These are phyloP conservation scores for Coniochaeta ligniaria DNA, from an alignment of 2,329 filamentous ascomycete genomes.

Conservation along the genomic window DNA sequence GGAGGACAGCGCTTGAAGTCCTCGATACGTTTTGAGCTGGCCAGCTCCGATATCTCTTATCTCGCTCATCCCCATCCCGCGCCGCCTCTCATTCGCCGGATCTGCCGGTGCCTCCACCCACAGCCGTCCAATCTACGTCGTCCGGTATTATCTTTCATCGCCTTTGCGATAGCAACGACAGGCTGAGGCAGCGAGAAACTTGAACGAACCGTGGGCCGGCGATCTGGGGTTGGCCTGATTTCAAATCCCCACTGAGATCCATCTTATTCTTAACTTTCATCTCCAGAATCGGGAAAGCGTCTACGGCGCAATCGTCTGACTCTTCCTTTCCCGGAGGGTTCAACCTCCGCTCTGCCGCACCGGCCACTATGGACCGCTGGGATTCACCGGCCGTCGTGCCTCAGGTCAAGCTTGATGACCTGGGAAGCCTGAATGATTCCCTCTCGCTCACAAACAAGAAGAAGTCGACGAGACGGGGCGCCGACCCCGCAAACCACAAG, in stretches of 20 bases:
- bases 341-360: not conserved
- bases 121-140: not conserved
- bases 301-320: not conserved
- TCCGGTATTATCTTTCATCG: not conserved
- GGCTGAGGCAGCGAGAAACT: not conserved
- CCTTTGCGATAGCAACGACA: not conserved
- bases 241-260: not conserved
- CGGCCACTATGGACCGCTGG: not conserved
- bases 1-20: too few relatives aligned
- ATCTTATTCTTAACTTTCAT: not conserved
- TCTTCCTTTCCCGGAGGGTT: not conserved
- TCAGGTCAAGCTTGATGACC: not conserved
- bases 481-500: conserved; percentile 48
- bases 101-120: not conserved
- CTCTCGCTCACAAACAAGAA: conserved; percentile 19
- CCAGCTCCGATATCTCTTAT: not conserved
- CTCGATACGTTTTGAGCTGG: too few relatives aligned
- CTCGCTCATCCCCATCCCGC: not conserved
- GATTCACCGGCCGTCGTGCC: not conserved
- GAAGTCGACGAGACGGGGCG: conserved; percentile 44
- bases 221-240: not conserved
- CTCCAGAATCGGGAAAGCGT: not conserved
- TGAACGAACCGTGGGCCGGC: not conserved
- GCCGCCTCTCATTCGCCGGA: not conserved
- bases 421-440: conserved; percentile 1